Conservation (phyloP, 805 yeast genomes). For the Myxozyma sirexii region DNA sequence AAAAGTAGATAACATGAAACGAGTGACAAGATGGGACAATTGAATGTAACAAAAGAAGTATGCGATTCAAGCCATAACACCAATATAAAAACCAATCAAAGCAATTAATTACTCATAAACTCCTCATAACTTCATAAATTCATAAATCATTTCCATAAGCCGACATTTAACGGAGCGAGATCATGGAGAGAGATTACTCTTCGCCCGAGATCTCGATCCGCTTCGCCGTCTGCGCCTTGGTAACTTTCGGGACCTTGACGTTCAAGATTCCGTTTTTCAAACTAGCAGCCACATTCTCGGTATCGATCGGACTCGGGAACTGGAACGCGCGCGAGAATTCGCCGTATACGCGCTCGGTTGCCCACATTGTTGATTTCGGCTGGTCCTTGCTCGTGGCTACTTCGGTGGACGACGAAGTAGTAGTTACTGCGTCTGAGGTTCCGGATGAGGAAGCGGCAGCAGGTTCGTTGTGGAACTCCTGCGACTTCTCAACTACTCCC, state of each 20-base stretch:
- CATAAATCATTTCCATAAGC: no score
- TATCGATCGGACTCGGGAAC: conserved; percentile 32
- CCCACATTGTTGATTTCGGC: conserved; percentile 32
- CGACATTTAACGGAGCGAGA: background rate
- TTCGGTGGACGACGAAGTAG: background rate
- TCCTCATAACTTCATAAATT: no score
- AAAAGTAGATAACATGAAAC: background rate
- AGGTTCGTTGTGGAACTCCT: conserved; percentile 19
- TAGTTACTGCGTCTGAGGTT: no score
- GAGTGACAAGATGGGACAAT: no score
- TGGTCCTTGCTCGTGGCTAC: conserved; percentile 1
- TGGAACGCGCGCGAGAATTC: conserved; percentile 31
- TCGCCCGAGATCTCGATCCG: conserved; percentile 16
- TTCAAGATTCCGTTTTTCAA: conserved; percentile 31
- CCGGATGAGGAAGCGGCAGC: background rate
- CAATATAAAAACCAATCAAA: no score
- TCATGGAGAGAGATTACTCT: background rate
- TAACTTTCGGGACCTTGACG: conserved; percentile 30
- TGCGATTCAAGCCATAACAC: no score
- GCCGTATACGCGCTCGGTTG: conserved; percentile 32
- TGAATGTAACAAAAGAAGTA: no score
- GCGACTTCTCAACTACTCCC: conserved; percentile 26
- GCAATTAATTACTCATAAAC: no score
- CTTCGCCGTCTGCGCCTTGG: conserved; percentile 4
- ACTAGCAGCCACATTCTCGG: conserved; percentile 25